phyloP scores from a whole-genome alignment of 2,329 filamentous ascomycete species.

The Ceratocystiopsis brevicomis region DNA sequence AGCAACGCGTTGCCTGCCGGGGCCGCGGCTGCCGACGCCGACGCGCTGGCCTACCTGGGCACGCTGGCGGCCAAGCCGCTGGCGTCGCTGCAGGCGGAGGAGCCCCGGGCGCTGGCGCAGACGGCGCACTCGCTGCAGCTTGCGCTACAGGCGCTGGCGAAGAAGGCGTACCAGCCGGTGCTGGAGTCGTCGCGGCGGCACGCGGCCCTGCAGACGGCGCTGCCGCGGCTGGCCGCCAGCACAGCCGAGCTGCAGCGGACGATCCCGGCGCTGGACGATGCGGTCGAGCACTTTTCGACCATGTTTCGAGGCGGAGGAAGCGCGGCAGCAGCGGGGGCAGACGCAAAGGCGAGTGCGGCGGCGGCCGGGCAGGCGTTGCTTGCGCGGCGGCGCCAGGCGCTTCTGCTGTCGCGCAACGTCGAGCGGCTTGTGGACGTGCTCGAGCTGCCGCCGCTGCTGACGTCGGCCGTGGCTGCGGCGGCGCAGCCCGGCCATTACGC shows the following conservation, averaged over 20 bases:
- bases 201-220: constrained; percentile 46
- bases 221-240: constrained; percentile 51
- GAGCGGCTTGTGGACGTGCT: constrained; percentile 81
- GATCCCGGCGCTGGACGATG: constrained; percentile 61
- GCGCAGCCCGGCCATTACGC: constrained; percentile 56
- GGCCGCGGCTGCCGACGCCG: constrained; percentile 21
- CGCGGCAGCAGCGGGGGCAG: constrained; percentile 13
- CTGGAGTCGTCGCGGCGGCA: constrained; percentile 67
- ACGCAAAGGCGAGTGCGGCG: background rate
- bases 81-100: constrained; percentile 49
- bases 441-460: constrained; percentile 70
- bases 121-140: constrained; percentile 63
- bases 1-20: constrained; percentile 14
- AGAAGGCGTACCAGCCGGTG: constrained; percentile 70
- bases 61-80: constrained; percentile 62
- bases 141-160: constrained; percentile 71
- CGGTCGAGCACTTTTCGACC: constrained; percentile 61
- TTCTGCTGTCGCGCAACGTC: constrained; percentile 69
- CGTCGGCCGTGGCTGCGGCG: constrained; percentile 50
- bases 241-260: constrained; percentile 48
- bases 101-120: constrained; percentile 65
- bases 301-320: constrained; percentile 39
- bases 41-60: constrained; percentile 52
- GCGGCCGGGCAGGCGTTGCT: constrained; percentile 26
- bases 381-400: constrained; percentile 54